Evolutionary conservation across 2,329 filamentous ascomycete genomes (phyloP), one percentile per base, ranked within the genome.

Genomic region (Sclerotinia glacialis): DNA sequence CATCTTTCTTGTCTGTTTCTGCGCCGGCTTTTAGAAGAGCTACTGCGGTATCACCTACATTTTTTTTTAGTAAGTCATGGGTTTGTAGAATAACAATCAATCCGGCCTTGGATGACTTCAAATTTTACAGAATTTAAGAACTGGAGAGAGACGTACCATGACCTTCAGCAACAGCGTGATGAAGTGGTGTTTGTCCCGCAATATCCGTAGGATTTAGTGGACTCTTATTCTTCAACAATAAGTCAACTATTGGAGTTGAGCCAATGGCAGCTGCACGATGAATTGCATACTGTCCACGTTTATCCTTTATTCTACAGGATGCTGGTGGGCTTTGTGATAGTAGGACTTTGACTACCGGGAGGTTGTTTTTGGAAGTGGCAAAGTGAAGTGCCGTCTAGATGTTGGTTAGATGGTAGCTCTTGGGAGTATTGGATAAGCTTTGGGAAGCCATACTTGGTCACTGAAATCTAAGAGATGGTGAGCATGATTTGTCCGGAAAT

Each of bases 201-300:
- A 82, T 81, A 79, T 99, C 95, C 2, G 89, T 88, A 2, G 92
- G 88, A 77, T 97, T 92, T 31, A 98, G 76, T 0, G 94, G 93
- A 71, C 92, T 96, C 71, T 82, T 83, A 72, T 91, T 85, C 73
- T 91, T 86, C 21, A 97, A 80, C 18, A 99, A 80, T 47, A 96
- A 79, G 72, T 88, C 90, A 58, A 96, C 83, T 80, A 99, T 92
- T 6, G 94, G 93, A n/a, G 90, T 85, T 5, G 90, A 94, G 8
- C 96, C 96, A 4, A 93, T 86, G 3, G 95, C 94, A 0, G 95
- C 94, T 3, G 95, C 95, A 23, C 95, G 87, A 78, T 99, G 96
- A 34, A 99, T 84, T 8, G 96, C 85, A 67, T 97, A 87, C 76
- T 97, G 94, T n/a, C 92, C 91, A 40, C 93, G 86, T 74, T 86